Percentiles rank a stretch among this genome's conserved stretches.
Conservation (phyloP, 495 filamentous ascomycete species). For the Xylaria nigripes region DNA sequence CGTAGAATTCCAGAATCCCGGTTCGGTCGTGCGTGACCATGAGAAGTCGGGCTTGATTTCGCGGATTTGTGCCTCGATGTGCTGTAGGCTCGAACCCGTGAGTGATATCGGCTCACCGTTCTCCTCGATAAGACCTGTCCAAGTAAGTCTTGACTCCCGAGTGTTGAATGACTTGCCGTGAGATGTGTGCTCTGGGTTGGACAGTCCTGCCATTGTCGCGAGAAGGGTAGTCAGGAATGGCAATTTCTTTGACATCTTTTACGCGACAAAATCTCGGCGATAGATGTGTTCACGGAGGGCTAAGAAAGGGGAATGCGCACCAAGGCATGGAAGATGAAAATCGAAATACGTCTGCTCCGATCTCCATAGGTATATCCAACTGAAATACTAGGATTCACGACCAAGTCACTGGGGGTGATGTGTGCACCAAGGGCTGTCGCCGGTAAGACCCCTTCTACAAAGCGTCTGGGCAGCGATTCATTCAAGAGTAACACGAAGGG, state of each 20-base stretch:
- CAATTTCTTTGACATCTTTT: neutral
- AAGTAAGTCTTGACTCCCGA: neutral
- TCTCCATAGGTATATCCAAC: neutral
- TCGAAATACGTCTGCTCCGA: neutral
- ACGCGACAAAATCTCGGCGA: neutral
- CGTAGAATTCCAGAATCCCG: neutral
- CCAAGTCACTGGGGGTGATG: neutral
- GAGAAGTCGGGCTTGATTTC: neutral
- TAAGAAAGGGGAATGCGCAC: neutral
- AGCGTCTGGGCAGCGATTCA: neutral
- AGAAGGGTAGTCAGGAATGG: neutral
- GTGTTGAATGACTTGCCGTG: neutral
- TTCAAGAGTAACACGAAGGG: neutral
- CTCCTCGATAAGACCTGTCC: slow-evolving; percentile 1
- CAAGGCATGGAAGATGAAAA: neutral
- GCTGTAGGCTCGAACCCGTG: neutral
- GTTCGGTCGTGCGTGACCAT: neutral
- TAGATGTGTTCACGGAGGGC: neutral
- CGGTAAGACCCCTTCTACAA: too few species aligned
- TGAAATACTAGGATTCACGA: neutral
- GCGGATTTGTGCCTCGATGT: slow-evolving; percentile 6
- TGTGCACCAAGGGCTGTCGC: neutral
- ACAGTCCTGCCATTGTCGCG: neutral
- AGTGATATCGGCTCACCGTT: neutral
- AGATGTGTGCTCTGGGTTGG: neutral